phyloP scores from a whole-genome alignment of 148 eudicot genomes.

The Rhododendron simsii region DNA sequence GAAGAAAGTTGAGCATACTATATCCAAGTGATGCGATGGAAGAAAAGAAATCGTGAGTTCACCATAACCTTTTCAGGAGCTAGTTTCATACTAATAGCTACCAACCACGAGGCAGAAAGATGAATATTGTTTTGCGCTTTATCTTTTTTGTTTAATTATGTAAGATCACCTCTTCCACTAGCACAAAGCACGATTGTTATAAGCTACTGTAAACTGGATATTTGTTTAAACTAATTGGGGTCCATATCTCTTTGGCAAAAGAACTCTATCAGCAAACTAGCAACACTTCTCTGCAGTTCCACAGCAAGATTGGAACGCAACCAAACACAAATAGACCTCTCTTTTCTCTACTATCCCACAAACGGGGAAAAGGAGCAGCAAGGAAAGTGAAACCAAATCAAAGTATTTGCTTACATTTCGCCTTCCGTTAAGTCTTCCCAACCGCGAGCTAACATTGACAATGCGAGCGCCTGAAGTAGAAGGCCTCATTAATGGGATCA shows the following conservation, averaged over 20 bases:
- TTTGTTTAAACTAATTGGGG: not conserved
- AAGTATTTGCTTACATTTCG: constrained; percentile 57
- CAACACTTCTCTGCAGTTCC: not conserved
- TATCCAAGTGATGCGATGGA: not conserved
- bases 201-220: not conserved
- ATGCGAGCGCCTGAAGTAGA: constrained; percentile 76
- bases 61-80: not conserved
- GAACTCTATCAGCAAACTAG: not conserved
- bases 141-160: not conserved
- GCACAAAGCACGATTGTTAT: not conserved
- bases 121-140: not conserved
- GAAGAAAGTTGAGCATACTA: not conserved
- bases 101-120: not conserved
- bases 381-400: not conserved
- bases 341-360: not conserved
- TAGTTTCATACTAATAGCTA: not conserved
- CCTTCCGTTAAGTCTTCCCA: constrained; percentile 83
- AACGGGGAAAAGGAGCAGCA: not conserved
- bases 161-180: not conserved
- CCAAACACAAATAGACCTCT: not conserved
- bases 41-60: not conserved
- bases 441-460: constrained; percentile 78
- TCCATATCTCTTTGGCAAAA: not conserved
- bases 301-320: not conserved
- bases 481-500: constrained; percentile 85